Evolutionary conservation across 2,329 filamentous ascomycete species (phyloP).

Genomic region (Ceratocystis alfenasii): DNA sequence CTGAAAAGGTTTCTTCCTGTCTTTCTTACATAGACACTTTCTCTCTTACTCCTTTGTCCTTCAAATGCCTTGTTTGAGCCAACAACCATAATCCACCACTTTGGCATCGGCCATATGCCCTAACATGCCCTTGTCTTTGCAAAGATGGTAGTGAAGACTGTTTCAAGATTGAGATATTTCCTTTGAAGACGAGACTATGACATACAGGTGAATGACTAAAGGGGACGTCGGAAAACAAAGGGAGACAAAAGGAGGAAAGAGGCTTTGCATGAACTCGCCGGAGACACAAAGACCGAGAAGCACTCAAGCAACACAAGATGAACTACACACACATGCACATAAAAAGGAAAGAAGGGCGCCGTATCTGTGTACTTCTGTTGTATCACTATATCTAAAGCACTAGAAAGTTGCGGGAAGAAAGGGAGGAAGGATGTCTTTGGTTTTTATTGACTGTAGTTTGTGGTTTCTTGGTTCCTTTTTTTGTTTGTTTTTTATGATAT

Average conservation of each 20-base stretch:
- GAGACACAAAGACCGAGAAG: background rate
- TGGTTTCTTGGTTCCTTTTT: background rate
- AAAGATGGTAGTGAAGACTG: background rate
- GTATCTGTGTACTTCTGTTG: constrained; percentile 8
- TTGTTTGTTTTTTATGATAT: background rate
- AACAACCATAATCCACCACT: background rate
- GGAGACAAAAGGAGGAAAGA: background rate
- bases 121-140: background rate
- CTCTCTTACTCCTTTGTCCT: constrained; percentile 1
- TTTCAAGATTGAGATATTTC: too few species aligned
- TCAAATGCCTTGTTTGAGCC: constrained; percentile 13
- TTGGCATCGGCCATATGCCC: constrained; percentile 1
- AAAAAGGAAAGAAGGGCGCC: background rate
- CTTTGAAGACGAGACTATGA: background rate
- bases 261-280: too few species aligned
- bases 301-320: too few species aligned
- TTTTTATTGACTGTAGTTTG: background rate
- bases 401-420: background rate
- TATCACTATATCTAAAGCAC: constrained; percentile 12
- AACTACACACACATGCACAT: too few species aligned
- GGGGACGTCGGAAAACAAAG: background rate
- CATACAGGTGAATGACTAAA: background rate
- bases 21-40: background rate
- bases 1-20: constrained; percentile 1
- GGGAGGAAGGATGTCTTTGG: background rate